Base-by-base conservation (phyloP, 2,329 filamentous ascomycete genomes). In the Colletotrichum tanaceti region DNA sequence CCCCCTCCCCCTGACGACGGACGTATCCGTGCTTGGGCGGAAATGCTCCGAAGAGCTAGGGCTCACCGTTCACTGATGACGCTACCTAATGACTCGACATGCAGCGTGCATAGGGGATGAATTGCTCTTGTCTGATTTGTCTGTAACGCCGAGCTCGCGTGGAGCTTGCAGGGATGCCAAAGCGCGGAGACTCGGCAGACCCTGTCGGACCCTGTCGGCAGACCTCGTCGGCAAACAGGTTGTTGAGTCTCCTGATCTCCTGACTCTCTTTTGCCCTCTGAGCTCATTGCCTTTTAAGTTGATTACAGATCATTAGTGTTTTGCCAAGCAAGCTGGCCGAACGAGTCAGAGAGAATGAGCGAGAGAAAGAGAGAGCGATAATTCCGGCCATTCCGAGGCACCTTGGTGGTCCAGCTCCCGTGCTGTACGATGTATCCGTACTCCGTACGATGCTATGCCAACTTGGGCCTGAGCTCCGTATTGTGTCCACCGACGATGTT, bases 211-310 rank as follows among this genome's bases (percentile, higher is more conserved):
- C n/a, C n/a, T n/a, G n/a, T 69, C 66, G 66, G 62, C 66, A 66
- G 66, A 35, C 54, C 39, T 61, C 44, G 32, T 69, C 66, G 66
- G 63, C 66, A 65, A 61, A 52, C 24, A 39, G 46, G 18, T 50
- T 32, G 13, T 18, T 50, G 35, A 41, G 41, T 65, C 50, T 60
- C 44, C 66, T 69, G 60, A 68, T 65, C 50, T 60, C 44, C 66
- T 69, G 60, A 68, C 65, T 67, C 64, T 67, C 38, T 53, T 58
- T 58, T 53, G 64, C 59, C 20, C 11, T n/a, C 32, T 9, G 32
- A 35, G 10, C 32, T 35, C 32, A 2, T 35, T 35, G 6, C 14
- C 5, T 16, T 39, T 49, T 18, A 9, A 39, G 20, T 43, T 46
- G 5, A 49, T 39, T 58, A 18, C 57, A 38, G 43, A 49, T 24